phyloP scores from a whole-genome alignment of 805 yeast species.

The Starmera quercuum region DNA sequence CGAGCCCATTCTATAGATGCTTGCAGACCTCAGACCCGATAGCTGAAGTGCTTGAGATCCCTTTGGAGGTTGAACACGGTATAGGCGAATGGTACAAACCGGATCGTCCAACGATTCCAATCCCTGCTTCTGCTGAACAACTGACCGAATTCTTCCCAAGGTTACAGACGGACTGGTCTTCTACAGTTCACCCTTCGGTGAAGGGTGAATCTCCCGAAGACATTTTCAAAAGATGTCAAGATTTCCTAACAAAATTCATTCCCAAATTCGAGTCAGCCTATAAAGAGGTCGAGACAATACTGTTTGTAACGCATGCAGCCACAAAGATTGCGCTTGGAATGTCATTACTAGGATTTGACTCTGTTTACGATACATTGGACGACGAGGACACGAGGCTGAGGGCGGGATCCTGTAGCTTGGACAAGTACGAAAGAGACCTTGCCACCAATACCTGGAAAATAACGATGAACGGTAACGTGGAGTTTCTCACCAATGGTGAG shows the following conservation, averaged over 20 bases:
- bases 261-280: conserved; percentile 45
- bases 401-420: conserved; percentile 84
- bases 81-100: conserved; percentile 88
- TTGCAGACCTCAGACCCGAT: conserved; percentile 73
- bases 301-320: conserved; percentile 92
- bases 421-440: conserved; percentile 37
- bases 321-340: conserved; percentile 83
- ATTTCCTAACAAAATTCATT: conserved; percentile 49
- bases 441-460: conserved; percentile 42
- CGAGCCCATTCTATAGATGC: conserved; percentile 88
- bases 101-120: conserved; percentile 61
- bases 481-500: conserved; percentile 68
- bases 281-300: conserved; percentile 55
- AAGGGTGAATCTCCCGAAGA: conserved; percentile 71
- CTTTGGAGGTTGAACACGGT: conserved; percentile 69
- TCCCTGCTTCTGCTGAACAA: conserved; percentile 47
- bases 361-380: conserved; percentile 44
- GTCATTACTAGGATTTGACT: conserved; percentile 48
- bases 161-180: conserved; percentile 37
- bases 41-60: conserved; percentile 48
- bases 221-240: conserved; percentile 53
- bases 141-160: conserved; percentile 50
- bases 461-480: conserved; percentile 64
- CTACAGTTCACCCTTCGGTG: conserved; percentile 52
- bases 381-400: conserved; percentile 42